Conservation (phyloP, 331 rosid species). For the Pyrus hybrid region DNA sequence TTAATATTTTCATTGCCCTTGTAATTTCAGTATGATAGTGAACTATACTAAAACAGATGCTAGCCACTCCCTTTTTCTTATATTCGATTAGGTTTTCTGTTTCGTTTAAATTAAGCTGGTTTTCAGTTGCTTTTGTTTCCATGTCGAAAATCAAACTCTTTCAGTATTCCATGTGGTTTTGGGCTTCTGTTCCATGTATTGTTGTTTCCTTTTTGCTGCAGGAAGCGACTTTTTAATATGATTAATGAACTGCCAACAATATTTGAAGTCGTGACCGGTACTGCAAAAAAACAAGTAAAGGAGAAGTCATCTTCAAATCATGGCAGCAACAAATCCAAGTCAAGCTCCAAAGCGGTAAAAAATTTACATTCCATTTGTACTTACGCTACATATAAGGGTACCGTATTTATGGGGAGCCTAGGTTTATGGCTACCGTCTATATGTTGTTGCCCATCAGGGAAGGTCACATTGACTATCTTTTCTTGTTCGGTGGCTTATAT, state of each 20-base stretch:
- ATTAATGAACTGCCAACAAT: too few species aligned
- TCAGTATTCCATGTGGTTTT: not conserved
- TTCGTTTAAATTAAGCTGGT: not conserved
- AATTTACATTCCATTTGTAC: not conserved
- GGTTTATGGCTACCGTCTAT: too few species aligned
- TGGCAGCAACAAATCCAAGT: too few species aligned
- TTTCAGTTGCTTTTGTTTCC: not conserved
- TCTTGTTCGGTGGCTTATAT: too few species aligned
- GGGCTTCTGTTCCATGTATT: not conserved
- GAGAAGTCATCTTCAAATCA: too few species aligned
- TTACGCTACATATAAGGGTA: not conserved
- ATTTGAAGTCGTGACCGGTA: too few species aligned
- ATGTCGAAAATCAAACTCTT: not conserved
- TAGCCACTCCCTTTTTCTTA: not conserved
- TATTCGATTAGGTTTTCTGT: not conserved
- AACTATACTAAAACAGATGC: not conserved
- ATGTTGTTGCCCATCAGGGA: too few species aligned
- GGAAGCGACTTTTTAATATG: too few species aligned
- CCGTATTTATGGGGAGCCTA: too few species aligned
- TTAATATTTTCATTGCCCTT: not conserved
- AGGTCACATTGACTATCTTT: too few species aligned
- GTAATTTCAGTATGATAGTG: not conserved
- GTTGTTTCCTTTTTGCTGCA: slow-evolving; percentile 20
- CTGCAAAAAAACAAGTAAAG: too few species aligned
- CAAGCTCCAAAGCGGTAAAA: slow-evolving; percentile 20